Conservation (phyloP, 2,329 filamentous ascomycete species). For the Dactylonectria estremocensis region DNA sequence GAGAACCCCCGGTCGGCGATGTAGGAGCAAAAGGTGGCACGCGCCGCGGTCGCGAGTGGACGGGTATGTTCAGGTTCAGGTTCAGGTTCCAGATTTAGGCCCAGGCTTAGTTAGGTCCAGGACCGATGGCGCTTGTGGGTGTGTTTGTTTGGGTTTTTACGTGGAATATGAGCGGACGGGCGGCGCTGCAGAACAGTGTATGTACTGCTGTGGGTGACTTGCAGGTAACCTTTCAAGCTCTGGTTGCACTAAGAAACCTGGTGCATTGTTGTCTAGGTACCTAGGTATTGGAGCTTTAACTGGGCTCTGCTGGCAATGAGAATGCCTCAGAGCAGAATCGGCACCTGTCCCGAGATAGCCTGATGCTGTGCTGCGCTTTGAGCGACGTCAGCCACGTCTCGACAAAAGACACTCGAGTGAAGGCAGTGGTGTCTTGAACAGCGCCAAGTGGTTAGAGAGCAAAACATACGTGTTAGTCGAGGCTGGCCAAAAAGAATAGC, state of each 20-base stretch:
- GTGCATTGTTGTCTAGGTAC: too few species aligned
- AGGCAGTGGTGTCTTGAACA: not conserved
- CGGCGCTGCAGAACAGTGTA: not conserved
- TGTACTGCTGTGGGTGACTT: not conserved
- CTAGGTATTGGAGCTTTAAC: not conserved
- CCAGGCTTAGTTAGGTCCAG: conserved; percentile 6
- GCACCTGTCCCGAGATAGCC: not conserved
- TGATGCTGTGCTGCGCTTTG: conserved; percentile 1
- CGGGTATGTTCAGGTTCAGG: conserved; percentile 14
- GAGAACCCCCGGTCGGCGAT: not conserved
- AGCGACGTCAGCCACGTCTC: conserved; percentile 6
- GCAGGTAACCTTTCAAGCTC: too few species aligned
- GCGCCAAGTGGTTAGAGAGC: not conserved
- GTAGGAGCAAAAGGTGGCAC: not conserved
- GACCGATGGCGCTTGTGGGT: conserved; percentile 8
- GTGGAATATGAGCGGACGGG: not conserved
- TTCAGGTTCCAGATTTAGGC: conserved; percentile 19
- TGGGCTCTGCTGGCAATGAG: not conserved
- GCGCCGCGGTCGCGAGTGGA: not conserved
- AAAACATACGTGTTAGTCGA: conserved; percentile 1
- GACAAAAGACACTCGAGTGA: not conserved
- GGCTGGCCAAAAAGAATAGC: not conserved
- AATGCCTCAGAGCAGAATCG: not conserved
- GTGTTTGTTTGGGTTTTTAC: conserved; percentile 5
- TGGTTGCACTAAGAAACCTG: too few species aligned